Conservation (phyloP, 2,329 filamentous ascomycete species). For the Hypoxylon sp. region DNA sequence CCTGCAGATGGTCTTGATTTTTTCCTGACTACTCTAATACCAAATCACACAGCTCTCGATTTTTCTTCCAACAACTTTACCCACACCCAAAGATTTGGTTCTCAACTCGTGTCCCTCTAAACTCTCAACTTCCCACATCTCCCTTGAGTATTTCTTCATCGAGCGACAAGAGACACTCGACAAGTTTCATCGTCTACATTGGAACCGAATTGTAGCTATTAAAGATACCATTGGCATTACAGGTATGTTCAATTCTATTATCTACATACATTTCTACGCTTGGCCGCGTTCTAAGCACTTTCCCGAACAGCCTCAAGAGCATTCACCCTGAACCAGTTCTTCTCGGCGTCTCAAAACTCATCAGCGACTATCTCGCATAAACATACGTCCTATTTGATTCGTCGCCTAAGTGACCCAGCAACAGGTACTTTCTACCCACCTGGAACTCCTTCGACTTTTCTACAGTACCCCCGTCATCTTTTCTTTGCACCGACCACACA, state of each 20-base stretch:
- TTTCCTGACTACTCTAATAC: neutral
- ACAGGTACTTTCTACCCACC: neutral
- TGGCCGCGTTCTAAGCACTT: neutral
- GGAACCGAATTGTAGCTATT: neutral
- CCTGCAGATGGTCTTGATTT: neutral
- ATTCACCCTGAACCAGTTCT: neutral
- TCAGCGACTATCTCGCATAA: neutral
- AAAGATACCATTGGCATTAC: neutral
- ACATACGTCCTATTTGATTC: neutral
- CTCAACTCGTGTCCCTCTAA: neutral
- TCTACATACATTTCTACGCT: neutral
- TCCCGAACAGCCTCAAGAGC: neutral
- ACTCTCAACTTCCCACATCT: neutral
- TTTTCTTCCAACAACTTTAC: conserved; percentile 6
- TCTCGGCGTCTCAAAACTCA: neutral
- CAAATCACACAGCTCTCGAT: neutral
- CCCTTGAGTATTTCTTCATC: neutral
- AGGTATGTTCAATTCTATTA: neutral
- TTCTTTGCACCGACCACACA: neutral
- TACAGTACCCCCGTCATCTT: neutral
- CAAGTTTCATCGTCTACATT: neutral
- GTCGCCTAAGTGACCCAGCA: neutral
- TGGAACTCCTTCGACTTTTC: neutral
- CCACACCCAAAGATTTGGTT: neutral
- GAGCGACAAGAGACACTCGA: conserved; percentile 1